A percentile compares a stretch with the other conserved stretches of the same genome.
These are phyloP conservation scores for Marsdenia floribunda DNA, from an alignment of 257 asterid species.

Conservation along the genomic window DNA sequence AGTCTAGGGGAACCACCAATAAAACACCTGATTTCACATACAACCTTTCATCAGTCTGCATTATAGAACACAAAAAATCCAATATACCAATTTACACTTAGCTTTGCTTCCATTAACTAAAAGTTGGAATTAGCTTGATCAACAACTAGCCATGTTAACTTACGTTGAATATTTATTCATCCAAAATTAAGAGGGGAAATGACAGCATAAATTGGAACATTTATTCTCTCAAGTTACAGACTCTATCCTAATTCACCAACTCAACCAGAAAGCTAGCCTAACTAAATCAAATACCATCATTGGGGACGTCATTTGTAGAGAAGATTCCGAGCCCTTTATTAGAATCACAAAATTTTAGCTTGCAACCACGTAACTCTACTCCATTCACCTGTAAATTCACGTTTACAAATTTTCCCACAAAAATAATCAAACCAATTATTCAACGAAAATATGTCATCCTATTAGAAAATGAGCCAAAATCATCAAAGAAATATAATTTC, in stretches of 20 bases:
- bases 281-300: slow-evolving; percentile 40
- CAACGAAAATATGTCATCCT: neutral
- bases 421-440: neutral
- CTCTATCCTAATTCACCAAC: neutral
- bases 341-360: slow-evolving; percentile 68
- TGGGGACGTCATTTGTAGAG: slow-evolving; percentile 42
- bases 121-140: neutral
- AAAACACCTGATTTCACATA: slow-evolving; percentile 39
- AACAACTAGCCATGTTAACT: neutral
- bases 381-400: slow-evolving; percentile 56
- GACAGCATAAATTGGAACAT: neutral
- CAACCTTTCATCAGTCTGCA: slow-evolving; percentile 1
- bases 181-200: neutral
- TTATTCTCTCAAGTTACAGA: neutral
- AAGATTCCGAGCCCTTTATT: slow-evolving; percentile 77
- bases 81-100: neutral
- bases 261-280: neutral
- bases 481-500: neutral
- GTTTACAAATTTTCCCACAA: neutral
- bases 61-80: neutral
- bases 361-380: slow-evolving; percentile 65
- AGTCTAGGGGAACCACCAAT: slow-evolving; percentile 76
- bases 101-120: neutral
- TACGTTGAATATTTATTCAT: neutral
- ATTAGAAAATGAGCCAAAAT: neutral